These are phyloP conservation scores for Golubevia pallescens DNA, from an alignment of 1,284 basidiomycete genomes.

Conservation along the genomic window DNA sequence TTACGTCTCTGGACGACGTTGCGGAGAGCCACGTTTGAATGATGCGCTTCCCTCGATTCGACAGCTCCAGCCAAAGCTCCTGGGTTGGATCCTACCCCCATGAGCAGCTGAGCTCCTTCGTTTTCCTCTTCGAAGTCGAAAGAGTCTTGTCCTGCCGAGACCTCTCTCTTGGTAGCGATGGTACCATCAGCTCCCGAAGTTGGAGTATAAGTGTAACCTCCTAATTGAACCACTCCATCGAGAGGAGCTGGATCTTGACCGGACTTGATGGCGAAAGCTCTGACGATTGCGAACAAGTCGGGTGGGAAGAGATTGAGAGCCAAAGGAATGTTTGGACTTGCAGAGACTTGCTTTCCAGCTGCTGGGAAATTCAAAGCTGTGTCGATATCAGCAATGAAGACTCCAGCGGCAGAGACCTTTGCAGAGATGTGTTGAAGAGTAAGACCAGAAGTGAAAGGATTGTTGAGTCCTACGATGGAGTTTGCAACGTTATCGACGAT, in stretches of 20 bases:
- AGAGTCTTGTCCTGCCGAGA: constrained; percentile 2
- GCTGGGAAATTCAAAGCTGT: constrained; percentile 42
- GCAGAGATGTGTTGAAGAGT: constrained; percentile 48
- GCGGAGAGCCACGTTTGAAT: neutral
- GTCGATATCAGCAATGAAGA: constrained; percentile 56
- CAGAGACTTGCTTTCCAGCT: constrained; percentile 34
- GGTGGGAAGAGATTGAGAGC: constrained; percentile 61
- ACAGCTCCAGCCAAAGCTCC: constrained; percentile 31
- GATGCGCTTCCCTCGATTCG: no score
- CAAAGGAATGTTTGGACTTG: constrained; percentile 42
- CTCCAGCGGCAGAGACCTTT: constrained; percentile 57
- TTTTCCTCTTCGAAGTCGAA: constrained; percentile 40
- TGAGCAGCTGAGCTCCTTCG: constrained; percentile 34
- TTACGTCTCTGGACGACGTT: constrained; percentile 33
- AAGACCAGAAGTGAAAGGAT: constrained; percentile 48
- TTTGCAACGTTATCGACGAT: constrained; percentile 46
- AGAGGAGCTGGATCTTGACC: constrained; percentile 44
- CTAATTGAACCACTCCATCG: constrained; percentile 53
- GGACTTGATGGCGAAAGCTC: constrained; percentile 43
- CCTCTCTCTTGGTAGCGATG: no score
- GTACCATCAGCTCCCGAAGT: constrained; percentile 13
- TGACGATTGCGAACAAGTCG: constrained; percentile 56
- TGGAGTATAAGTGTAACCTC: constrained; percentile 49
- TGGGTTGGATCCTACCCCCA: constrained; percentile 34
- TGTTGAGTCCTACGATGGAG: constrained; percentile 40